Evolutionary conservation across 2,329 filamentous ascomycete genomes (phyloP).

Genomic region (Epicoccum sorghinum): DNA sequence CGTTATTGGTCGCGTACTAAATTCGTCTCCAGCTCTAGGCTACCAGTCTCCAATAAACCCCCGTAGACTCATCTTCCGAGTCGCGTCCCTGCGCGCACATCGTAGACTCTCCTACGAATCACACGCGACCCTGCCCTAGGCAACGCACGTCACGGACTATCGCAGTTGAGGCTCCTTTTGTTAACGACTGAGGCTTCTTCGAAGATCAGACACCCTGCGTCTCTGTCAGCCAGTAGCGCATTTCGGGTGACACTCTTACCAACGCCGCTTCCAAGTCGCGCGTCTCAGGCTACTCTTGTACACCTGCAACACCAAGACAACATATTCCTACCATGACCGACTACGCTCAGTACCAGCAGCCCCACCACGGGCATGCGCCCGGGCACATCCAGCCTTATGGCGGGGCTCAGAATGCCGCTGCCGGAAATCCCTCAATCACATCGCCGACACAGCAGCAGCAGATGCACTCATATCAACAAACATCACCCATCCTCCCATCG

Average conservation of each 20-base stretch:
- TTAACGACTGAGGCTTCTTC: conserved; percentile 26
- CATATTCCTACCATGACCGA: conserved; percentile 50
- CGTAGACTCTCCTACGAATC: conserved; percentile 29
- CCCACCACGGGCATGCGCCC: conserved; percentile 53
- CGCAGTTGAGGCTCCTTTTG: conserved; percentile 24
- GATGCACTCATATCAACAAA: conserved; percentile 63
- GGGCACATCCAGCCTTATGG: conserved; percentile 49
- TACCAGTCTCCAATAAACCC: conserved; percentile 40
- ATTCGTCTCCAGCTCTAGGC: conserved; percentile 41
- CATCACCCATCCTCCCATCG: conserved; percentile 79
- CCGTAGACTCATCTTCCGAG: conserved; percentile 27
- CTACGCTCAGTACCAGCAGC: conserved; percentile 56
- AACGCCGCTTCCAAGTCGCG: conserved; percentile 33
- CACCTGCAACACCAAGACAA: conserved; percentile 22
- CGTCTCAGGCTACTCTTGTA: conserved; percentile 31
- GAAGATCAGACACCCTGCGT: conserved; percentile 24
- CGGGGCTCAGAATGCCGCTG: conserved; percentile 43
- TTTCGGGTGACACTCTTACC: conserved; percentile 39
- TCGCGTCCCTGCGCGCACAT: conserved; percentile 35
- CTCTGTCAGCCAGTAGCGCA: conserved; percentile 42
- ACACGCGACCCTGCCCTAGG: conserved; percentile 30
- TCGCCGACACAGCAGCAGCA: conserved; percentile 69
- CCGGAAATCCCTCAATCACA: conserved; percentile 61
- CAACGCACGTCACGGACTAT: conserved; percentile 26
- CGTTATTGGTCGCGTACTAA: conserved; percentile 40